Percentiles rank a stretch among this genome's conserved stretches.
Evolutionary conservation across 345 rosid genomes (phyloP).

Genomic region (Rhodamnia argentea): DNA sequence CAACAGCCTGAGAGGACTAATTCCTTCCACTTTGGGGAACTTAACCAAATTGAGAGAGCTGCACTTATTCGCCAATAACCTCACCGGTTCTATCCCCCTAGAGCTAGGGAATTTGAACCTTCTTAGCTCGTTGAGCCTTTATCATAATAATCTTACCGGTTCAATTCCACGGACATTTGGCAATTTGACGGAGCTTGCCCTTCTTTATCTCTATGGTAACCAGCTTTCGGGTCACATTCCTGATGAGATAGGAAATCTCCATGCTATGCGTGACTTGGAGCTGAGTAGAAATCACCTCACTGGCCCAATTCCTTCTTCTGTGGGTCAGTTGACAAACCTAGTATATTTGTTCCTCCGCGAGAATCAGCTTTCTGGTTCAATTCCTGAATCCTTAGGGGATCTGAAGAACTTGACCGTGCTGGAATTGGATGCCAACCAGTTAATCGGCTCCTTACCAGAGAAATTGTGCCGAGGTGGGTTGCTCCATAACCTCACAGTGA

Average conservation of each 20-base stretch:
- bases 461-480: neutral
- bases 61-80: neutral
- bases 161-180: neutral
- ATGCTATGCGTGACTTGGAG: neutral
- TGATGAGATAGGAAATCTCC: slow-evolving; percentile 6
- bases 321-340: slow-evolving; percentile 17
- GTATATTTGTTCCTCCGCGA: slow-evolving; percentile 10
- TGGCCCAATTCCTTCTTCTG: slow-evolving; percentile 8
- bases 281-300: neutral
- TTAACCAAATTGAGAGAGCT: neutral
- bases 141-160: neutral
- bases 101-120: neutral
- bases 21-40: slow-evolving; percentile 11
- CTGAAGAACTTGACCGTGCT: neutral
- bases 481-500: neutral
- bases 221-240: neutral
- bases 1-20: slow-evolving; percentile 3
- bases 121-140: neutral
- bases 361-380: slow-evolving; percentile 12
- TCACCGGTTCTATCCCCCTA: slow-evolving; percentile 2
- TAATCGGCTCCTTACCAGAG: neutral
- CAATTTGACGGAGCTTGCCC: neutral
- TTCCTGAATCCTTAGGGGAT: slow-evolving; percentile 18
- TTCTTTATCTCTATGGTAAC: neutral
- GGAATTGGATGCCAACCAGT: neutral